A percentile compares a stretch with the other conserved stretches of the same genome.
Conservation (phyloP, 140 eudicot genomes). For the Senecio squalidus region DNA sequence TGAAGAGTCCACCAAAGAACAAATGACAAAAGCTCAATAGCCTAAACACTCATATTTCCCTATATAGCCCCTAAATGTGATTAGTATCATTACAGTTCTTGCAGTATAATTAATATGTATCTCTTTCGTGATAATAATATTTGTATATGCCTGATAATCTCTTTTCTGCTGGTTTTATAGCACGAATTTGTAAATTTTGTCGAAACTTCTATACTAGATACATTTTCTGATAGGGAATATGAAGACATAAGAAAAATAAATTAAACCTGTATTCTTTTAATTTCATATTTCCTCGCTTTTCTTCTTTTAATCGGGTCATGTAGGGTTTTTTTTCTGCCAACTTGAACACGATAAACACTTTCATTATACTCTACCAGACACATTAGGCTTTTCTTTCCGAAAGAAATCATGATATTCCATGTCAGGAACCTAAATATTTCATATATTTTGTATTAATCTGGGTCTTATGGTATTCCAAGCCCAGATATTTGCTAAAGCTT, state of each 20-base stretch:
- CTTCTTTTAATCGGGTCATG: not conserved
- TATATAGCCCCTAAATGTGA: conserved; percentile 4
- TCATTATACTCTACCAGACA: not conserved
- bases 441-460: not conserved
- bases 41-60: not conserved
- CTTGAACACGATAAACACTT: not conserved
- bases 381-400: not conserved
- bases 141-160: not conserved
- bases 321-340: not conserved
- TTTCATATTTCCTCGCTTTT: not conserved
- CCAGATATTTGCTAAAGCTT: not conserved
- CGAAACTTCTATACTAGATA: not conserved
- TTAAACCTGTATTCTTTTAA: not conserved
- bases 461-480: conserved; percentile 15
- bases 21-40: not conserved
- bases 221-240: too few species aligned
- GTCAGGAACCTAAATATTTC: not conserved
- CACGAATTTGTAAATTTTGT: not conserved
- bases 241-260: too few species aligned
- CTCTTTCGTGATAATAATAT: not conserved
- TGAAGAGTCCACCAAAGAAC: not conserved
- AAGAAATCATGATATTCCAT: not conserved
- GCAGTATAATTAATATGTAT: not conserved
- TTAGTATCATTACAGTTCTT: not conserved
- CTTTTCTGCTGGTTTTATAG: not conserved